Base-by-base conservation (phyloP, 169 alveolate species). In the Plasmodium sp. region DNA sequence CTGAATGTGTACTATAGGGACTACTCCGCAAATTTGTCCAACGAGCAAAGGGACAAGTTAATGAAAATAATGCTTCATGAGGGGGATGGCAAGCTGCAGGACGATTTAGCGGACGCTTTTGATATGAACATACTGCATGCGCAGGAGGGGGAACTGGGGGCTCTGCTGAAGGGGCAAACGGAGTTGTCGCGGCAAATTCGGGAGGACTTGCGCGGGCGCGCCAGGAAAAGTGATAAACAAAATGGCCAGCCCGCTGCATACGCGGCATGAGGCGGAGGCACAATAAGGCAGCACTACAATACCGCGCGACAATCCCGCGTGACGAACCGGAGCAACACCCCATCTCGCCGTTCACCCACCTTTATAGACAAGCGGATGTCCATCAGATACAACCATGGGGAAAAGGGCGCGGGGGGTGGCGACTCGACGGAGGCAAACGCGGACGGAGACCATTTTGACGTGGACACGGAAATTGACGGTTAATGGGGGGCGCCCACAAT, bases 1-100 rank as follows among this genome's bases (percentile, higher is more conserved):
- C 58, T 85, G 9, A 85, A 85, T 71, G 93, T 85, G 34, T 85
- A 85, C 85, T 85, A 85, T 56, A 85, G 67, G 71, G 84, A 85
- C 62, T 85, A 85, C 56, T 74, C 93, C 67, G 86, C 54, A 54
- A 7, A 77, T 39, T 77, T 85, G 36, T 36, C 81, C 27, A 85
- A 33, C 18, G 81, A 85, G 5, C 81, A 85, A 33, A 54, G 56
- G 80, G 93, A 85, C 41, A 85, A 75, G 54, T 36, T 85, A 75
- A 85, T 85, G 84, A 58, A 85, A 27, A 85, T 85, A 33, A 58
- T 36, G 31, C 81, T 85, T 34, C 6, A 18, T 73, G 79, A 41
- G 16, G 36, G 62, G 27, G 43, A 85, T 27, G 84, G 27, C n/a
- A 51, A 33, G 43, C 39, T 16, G 2, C 80, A 75, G 36, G 83